Base-by-base conservation (phyloP, 495 filamentous ascomycete genomes). In the Oleoguttula mirabilis region DNA sequence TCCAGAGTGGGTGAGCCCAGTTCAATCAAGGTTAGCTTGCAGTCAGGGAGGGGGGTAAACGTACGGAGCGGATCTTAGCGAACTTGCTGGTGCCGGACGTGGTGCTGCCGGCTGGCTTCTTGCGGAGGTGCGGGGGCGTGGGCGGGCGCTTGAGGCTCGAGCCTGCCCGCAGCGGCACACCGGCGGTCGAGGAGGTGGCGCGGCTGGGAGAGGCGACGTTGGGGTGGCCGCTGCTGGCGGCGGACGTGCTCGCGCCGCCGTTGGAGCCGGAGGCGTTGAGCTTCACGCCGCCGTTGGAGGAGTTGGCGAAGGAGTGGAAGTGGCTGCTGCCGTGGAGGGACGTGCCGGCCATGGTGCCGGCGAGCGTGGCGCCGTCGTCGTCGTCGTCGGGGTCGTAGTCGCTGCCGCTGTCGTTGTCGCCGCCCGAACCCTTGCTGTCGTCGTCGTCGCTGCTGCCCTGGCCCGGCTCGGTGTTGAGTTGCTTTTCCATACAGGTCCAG, bases 321-420 rank as follows among this genome's bases (percentile, higher is more conserved):
- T 21, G 14, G 10, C 36, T 39, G 14, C 10, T 22, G 32, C 35
- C 35, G 16, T 10, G 2, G 8, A 35, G 4, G 16, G 41, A 36
- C 24, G 39, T 8, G 21, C 43, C 43, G 35, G 14, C 14, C 8
- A 32, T n/a, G 28, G 27, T 41, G 44, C 44, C 36, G 4, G 44
- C 28, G 10, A 47, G 11, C 2, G 43, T 46, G 8, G 36, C 21
- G 33, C 20, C 27, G 25, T 41, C 27, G 11, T 47, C 44, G 34
- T 31, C 24, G 24, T 39, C 43, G 24, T 24, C 20, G 17, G 12
- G n/a, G 21, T 22, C 16, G 43, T 39, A 38, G 25, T 25, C n/a
- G 15, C 20, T 16, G 14, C 5, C 14, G 11, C 24, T 30, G 19
- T 35, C 38, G 37, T 47, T 24, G 35, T 17, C 16, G 21, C 21